Evolutionary conservation across 2,329 filamentous ascomycete species (phyloP), one percentile per base, ranked within the genome.

Genomic region (Phoma sp.): DNA sequence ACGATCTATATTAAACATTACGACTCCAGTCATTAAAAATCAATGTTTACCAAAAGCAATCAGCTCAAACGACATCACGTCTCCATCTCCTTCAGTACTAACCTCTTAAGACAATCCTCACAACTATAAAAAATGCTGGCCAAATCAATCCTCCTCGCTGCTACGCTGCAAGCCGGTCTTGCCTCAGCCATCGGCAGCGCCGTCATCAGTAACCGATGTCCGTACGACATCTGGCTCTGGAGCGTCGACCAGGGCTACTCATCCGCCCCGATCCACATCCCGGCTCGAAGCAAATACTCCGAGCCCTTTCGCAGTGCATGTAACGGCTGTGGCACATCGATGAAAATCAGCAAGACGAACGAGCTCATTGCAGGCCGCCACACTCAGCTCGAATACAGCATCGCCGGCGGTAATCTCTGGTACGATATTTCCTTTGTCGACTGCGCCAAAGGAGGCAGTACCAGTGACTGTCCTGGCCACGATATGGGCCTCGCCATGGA

Each of bases 381-480:
- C 13, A 69, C 67, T 3, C 67, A 70, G 38, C 68, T 68, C 41
- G 66, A 70, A 24, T 70, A 70, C 58, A 59, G 57, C 50, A 60
- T 67, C 33, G 52, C 52, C 11, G 48, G 44, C 11, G 53, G 49
- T 40, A 52, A 59, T 30, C 27, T 70, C 22, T 70, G 61, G 60
- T 70, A 63, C 55, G 65, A 70, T 45, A 65, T 70, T 45, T 68
- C 66, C 1, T 65, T 68, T 23, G 66, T 70, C 44, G 57, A 70
- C 47, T 70, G 67, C 44, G 66, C 65, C 4, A 52, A 61, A 6
- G 65, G 61, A 35, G 53, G 66, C 37, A 57, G 46, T 22, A 62
- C 64, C 3, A 52, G 27, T 11, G 41, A 53, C 30, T 70, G 66
- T 51, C 67, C 66, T 1, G 67, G 67, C 1, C 60, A 65, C 11